Evolutionary conservation across 768 basidiomycete genomes (phyloP), one percentile per base, ranked within the genome.

Genomic region (Suillus plorans): DNA sequence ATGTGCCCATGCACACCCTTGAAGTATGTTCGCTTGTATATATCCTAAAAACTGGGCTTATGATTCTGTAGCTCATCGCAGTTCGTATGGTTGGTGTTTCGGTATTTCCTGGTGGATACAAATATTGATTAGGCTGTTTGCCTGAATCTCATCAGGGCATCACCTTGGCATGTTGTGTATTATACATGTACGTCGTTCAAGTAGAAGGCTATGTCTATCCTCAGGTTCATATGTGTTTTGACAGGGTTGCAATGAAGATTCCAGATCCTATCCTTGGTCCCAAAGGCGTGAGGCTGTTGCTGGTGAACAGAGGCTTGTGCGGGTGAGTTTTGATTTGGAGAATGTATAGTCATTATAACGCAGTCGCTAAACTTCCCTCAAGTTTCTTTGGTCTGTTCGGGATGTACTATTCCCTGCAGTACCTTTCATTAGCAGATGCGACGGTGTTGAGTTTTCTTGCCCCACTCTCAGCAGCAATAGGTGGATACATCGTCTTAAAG

Each of bases 361-460:
- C 62, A 52, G 5, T 2, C 41, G 36, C 55, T 31, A 4, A 49
- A 39, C 2, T 28, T 34, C 42, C 22, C 2, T 44, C 55, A 66
- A 92, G 89, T 3, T 96, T 93, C 73, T 83, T 92, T 61, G 89
- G 88, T 5, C 75, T 93, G 7, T 86, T 85, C 63, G 86, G 88
- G 18, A 77, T 85, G n/a, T 91, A 90, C 72, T 89, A 85, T 70
- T 86, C 90, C 1, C 77, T 94, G 13, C 82, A 87, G 73, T 91
- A 89, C 74, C 82, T 95, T 4, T 89, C 90, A 0, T 80, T 95
- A 0, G 89, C 90, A 1, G 94, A 95, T 72, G 86, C 91, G 0
- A 89, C 87, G 0, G 89, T 91, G 5, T 77, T 97, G 56, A 87
- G 87, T 0, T 95, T 94, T 78, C 79, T 95, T 5, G 74, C 83